Conservation (phyloP, 139 green algal species). For the Protoeuglena noctilucae region DNA sequence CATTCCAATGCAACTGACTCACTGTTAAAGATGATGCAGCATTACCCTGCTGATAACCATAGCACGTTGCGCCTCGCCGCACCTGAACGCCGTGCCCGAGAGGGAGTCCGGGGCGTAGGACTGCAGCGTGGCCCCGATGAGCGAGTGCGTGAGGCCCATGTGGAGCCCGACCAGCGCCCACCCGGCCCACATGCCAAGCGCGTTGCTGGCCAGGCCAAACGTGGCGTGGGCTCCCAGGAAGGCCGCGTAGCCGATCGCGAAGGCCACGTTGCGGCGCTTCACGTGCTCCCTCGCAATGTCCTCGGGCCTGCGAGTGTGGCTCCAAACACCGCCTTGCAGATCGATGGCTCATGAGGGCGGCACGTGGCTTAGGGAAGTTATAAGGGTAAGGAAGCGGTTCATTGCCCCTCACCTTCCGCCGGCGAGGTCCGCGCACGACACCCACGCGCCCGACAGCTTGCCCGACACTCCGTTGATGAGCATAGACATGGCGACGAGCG, state of each 20-base stretch:
- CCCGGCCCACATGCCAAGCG: not conserved
- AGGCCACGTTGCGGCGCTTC: conserved; percentile 34
- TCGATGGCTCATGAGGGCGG: too few relatives aligned
- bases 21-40: too few relatives aligned
- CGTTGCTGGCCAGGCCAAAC: conserved; percentile 23
- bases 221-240: conserved; percentile 43
- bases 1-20: too few relatives aligned
- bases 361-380: too few relatives aligned
- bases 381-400: too few relatives aligned
- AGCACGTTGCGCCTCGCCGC: too few relatives aligned
- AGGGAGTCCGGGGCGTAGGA: not conserved
- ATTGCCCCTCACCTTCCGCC: too few relatives aligned
- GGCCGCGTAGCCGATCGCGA: conserved; percentile 38
- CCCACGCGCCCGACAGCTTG: not conserved
- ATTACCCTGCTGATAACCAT: too few relatives aligned
- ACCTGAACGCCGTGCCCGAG: not conserved
- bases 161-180: not conserved
- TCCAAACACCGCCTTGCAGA: too few relatives aligned
- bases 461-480: not conserved
- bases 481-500: not conserved
- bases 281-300: conserved; percentile 19
- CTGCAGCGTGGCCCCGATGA: not conserved
- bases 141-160: not conserved
- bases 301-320: too few relatives aligned
- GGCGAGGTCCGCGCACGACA: too few relatives aligned